Evolutionary conservation across 2,329 filamentous ascomycete genomes (phyloP).

Genomic region (Alternaria rosae): DNA sequence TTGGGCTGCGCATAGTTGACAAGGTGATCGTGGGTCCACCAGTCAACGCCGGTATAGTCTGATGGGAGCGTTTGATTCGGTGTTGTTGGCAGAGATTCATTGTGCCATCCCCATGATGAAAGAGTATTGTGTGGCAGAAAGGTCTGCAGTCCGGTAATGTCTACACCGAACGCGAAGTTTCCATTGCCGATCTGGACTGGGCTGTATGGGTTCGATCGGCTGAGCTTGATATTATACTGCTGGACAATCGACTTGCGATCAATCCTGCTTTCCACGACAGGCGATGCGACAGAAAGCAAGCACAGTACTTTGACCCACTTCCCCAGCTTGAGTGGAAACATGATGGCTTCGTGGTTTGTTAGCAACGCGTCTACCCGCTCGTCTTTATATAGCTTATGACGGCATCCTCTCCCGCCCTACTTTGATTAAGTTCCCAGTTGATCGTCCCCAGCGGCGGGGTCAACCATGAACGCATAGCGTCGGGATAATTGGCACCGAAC

Average conservation of each 20-base stretch:
- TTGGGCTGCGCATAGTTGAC: constrained; percentile 56
- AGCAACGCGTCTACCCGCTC: not conserved
- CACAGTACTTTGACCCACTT: constrained; percentile 8
- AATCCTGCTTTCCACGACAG: constrained; percentile 26
- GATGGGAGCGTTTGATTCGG: constrained; percentile 44
- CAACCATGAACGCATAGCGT: constrained; percentile 11
- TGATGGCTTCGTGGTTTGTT: constrained; percentile 6
- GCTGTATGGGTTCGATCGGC: constrained; percentile 58
- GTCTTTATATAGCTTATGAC: constrained; percentile 10
- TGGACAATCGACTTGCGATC: constrained; percentile 40
- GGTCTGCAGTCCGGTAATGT: constrained; percentile 57
- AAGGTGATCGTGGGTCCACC: constrained; percentile 55
- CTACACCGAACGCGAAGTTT: constrained; percentile 57
- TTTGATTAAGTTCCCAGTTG: constrained; percentile 34
- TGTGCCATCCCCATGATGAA: constrained; percentile 58
- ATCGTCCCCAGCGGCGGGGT: constrained; percentile 26
- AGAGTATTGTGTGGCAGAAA: constrained; percentile 54
- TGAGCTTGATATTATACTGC: constrained; percentile 58
- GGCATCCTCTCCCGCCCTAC: constrained; percentile 8
- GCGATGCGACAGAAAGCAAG: constrained; percentile 4
- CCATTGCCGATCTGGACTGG: constrained; percentile 61
- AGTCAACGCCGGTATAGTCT: constrained; percentile 54
- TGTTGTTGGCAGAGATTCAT: constrained; percentile 53
- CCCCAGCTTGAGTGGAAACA: constrained; percentile 7
- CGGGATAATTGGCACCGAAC: constrained; percentile 17